Evolutionary conservation across 148 eudicot species (phyloP).

Genomic region (Fagopyrum esculentum): DNA sequence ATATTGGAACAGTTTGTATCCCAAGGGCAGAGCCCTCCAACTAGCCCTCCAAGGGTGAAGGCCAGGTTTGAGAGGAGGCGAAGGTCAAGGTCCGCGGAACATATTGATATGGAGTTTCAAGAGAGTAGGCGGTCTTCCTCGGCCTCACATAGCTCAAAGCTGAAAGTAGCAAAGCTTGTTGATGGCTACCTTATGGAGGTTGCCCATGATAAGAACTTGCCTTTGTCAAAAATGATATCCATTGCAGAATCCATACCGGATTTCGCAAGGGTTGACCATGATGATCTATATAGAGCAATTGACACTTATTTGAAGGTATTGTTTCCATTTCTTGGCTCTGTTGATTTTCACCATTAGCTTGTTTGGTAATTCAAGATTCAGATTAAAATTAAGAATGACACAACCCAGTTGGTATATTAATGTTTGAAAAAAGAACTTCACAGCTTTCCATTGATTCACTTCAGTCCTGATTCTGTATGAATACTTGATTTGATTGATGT

Average conservation of each 20-base stretch:
- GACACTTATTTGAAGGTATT: slow-evolving; percentile 76
- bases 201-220: background rate
- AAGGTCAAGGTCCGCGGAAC: slow-evolving; percentile 64
- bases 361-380: too few relatives aligned
- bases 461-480: background rate
- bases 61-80: slow-evolving; percentile 46
- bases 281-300: slow-evolving; percentile 77
- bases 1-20: slow-evolving; percentile 60
- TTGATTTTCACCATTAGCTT: too few relatives aligned
- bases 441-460: background rate
- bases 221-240: slow-evolving; percentile 36
- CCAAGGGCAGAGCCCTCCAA: slow-evolving; percentile 60
- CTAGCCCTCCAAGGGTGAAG: slow-evolving; percentile 52
- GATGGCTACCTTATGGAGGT: slow-evolving; percentile 36
- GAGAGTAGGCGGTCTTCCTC: slow-evolving; percentile 78
- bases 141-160: slow-evolving; percentile 58
- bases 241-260: slow-evolving; percentile 68
- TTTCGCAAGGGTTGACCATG: slow-evolving; percentile 66
- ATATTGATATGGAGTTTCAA: slow-evolving; percentile 49
- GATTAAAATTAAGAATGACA: too few relatives aligned
- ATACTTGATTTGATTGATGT: background rate
- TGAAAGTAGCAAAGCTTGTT: slow-evolving; percentile 68
- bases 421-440: too few relatives aligned
- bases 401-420: too few relatives aligned
- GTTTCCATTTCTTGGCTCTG: background rate